Base-by-base conservation (phyloP, 2,329 filamentous ascomycete species). In the Dothistroma pini region DNA sequence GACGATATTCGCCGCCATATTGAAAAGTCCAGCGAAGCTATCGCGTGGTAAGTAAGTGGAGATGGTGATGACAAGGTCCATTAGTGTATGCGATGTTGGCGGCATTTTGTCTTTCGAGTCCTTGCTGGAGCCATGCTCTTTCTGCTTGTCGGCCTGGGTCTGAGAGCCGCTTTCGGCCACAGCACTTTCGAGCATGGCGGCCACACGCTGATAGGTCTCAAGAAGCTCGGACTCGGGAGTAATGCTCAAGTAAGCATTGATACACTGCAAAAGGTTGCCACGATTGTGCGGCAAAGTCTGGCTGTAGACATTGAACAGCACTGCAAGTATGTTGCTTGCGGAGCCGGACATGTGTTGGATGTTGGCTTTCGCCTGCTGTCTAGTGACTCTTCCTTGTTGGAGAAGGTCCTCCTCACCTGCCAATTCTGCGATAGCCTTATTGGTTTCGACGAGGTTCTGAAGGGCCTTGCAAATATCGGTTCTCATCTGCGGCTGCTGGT, bases 241-340 rank as follows among this genome's bases (percentile, higher is more conserved):
- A 69, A 97, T 90, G 79, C 93, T 96, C 60, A 99, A 80, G 76
- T 93, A 97, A 5, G 91, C 87, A 76, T 97, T 97, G 79, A 97
- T 95, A 64, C 93, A 96, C 74, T 93, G 90, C 35, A 99, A 81
- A 57, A 99, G 95, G 21, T 90, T 91, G 0, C 91, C 93, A 68
- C 95, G 85, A 71, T 91, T 95, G 72, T 97, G 91, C 2, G 95
- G 93, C 29, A 99, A 82, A 0, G 95, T 99, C 75, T 97, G 90
- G 66, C 90, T 96, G 79, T 99, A 99, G 50, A 99, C 93, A 73
- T 99, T 99, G 82, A 99, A 97, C n/a, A 99, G 80, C 0, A 97
- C 93, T 7, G 95, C 93, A 48, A 99, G 85, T 77, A 99, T 84
- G 70, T 97, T 97, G 63, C 89, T 89, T 0, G 93, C 84, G 72